Base-by-base conservation (phyloP, 2,329 filamentous ascomycete genomes). In the Colletotrichum lindemuthianum region DNA sequence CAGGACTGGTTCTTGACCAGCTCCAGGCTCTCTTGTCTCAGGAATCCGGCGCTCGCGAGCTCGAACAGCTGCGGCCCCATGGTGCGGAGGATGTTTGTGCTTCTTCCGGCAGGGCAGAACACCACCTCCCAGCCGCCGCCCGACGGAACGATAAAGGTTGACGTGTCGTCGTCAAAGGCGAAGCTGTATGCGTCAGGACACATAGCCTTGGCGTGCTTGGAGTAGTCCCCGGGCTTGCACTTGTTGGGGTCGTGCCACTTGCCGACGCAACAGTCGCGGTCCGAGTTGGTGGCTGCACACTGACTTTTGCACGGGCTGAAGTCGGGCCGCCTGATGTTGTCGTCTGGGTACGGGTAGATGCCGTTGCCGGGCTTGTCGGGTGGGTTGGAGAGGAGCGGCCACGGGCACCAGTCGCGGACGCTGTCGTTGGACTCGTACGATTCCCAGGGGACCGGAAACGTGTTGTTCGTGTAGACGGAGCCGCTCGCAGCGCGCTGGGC, bases 151-250 rank as follows among this genome's bases (percentile, higher is more conserved):
- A 88, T 86, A 70, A 89, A 90, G 0, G 87, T 89, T 13, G 83
- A 86, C 36, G 79, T 78, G 66, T 81, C 77, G 71, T 88, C 85
- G 69, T 88, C 84, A 75, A 86, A 87, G 54, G 90, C 89, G 74
- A 86, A 96, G 72, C 90, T 92, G 78, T 96, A 96, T 3, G 92
- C 92, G 76, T 96, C 92, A 1, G 92, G 92, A 73, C 92, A 96
- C 11, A 95, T 84, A 4, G 78, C 79, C 79, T 96, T 96, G 57
- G 91, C 90, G 10, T 82, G 81, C 63, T 81, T 85, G 69, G 89
- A 88, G 78, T 94, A 96, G 44, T 85, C 77, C 54, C 88, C 88
- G 3, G 90, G 88, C 64, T 82, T 80, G 79, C 92, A 96, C 52
- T 82, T 81, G 32, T 83, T 80, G 2, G 90, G 84, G 43, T 84